phyloP scores from a whole-genome alignment of 2,329 filamentous ascomycete genomes.

The Fusarium mundagurra region DNA sequence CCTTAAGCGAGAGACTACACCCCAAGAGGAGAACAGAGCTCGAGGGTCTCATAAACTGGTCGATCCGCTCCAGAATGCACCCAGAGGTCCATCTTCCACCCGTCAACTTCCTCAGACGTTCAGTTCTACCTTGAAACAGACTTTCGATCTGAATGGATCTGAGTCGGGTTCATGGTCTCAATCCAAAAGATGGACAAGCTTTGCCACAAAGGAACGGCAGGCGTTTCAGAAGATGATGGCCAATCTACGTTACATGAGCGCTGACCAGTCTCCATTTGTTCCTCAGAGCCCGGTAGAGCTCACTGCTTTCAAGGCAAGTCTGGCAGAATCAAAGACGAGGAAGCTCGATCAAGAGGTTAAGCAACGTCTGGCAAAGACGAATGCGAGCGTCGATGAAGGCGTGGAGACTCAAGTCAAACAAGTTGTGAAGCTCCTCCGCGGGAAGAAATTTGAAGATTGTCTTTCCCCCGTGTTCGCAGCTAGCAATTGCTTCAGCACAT shows the following conservation, averaged over 20 bases:
- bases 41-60: background rate
- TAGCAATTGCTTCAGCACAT: constrained; percentile 47
- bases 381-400: constrained; percentile 18
- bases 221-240: constrained; percentile 49
- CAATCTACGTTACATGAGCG: constrained; percentile 50
- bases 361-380: constrained; percentile 34
- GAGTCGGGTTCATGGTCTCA: constrained; percentile 50
- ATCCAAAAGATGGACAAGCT: constrained; percentile 53
- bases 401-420: background rate
- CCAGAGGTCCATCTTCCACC: constrained; percentile 13
- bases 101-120: constrained; percentile 11
- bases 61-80: constrained; percentile 13
- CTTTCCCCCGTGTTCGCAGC: constrained; percentile 49
- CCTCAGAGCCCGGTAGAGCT: constrained; percentile 50
- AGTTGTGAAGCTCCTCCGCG: constrained; percentile 39
- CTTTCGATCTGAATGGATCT: background rate
- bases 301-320: constrained; percentile 45
- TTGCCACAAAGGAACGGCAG: constrained; percentile 46
- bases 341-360: constrained; percentile 41
- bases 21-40: background rate
- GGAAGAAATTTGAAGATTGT: constrained; percentile 42
- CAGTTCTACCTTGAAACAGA: constrained; percentile 12
- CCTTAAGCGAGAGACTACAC: background rate
- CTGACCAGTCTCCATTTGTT: constrained; percentile 50
- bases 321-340: constrained; percentile 41